Conservation (phyloP, 2,329 filamentous ascomycete species). For the Xylariaceae sp. region DNA sequence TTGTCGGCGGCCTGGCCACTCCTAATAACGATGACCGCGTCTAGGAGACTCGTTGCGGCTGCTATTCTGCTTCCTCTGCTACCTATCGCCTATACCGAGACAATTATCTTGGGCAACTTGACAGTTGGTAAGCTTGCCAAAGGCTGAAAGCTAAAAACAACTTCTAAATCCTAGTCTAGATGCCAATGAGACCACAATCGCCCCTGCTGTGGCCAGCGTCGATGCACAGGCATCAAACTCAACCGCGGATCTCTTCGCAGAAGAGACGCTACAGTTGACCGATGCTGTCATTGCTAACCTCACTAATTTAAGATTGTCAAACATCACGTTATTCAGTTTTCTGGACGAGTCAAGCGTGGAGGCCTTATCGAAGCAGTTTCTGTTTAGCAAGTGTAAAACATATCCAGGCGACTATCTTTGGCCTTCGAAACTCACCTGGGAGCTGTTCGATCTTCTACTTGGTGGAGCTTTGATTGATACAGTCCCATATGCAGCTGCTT, state of each 20-base stretch:
- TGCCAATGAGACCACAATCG: constrained; percentile 20
- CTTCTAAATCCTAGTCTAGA: constrained; percentile 4
- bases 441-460: constrained; percentile 41
- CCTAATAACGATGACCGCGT: constrained; percentile 11
- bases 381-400: constrained; percentile 37
- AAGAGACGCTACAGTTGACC: constrained; percentile 34
- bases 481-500: constrained; percentile 37
- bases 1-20: constrained; percentile 7
- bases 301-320: constrained; percentile 20
- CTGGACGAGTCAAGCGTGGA: constrained; percentile 15
- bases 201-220: constrained; percentile 17
- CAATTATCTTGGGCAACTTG: constrained; percentile 12
- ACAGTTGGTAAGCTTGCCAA: constrained; percentile 12
- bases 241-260: constrained; percentile 21
- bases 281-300: constrained; percentile 30
- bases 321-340: constrained; percentile 32
- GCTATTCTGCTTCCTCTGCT: constrained; percentile 4
- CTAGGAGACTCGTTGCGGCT: constrained; percentile 6
- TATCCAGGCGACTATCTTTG: constrained; percentile 39
- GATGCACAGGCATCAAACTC: constrained; percentile 17
- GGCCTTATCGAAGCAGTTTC: constrained; percentile 19
- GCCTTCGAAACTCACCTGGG: constrained; percentile 36
- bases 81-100: constrained; percentile 9
- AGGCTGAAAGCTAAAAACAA: background rate
- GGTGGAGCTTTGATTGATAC: constrained; percentile 39